Percentiles rank a stretch among this genome's conserved stretches.
These are phyloP conservation scores for Ilyonectria mors-panacis DNA, from an alignment of 2,329 filamentous ascomycete genomes.

Conservation along the genomic window DNA sequence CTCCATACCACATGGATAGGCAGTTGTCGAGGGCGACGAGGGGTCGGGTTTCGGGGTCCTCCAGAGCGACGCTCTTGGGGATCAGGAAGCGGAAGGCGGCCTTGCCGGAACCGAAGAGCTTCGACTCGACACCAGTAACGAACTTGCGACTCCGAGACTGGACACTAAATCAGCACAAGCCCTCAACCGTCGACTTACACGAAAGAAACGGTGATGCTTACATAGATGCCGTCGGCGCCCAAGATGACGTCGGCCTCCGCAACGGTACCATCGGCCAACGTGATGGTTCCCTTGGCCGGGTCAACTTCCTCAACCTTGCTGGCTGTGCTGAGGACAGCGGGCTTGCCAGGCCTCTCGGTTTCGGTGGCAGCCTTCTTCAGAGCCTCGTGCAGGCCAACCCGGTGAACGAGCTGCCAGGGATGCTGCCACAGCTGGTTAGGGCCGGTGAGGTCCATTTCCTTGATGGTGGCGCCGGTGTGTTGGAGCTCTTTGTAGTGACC, in stretches of 20 bases:
- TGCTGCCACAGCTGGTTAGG: conserved; percentile 62
- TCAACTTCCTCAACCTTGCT: conserved; percentile 62
- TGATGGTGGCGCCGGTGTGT: conserved; percentile 53
- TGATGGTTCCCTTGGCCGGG: conserved; percentile 56
- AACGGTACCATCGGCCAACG: conserved; percentile 60
- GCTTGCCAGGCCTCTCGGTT: conserved; percentile 53
- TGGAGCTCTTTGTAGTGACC: conserved; percentile 55
- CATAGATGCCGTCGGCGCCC: conserved; percentile 69
- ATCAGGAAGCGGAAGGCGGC: conserved; percentile 71
- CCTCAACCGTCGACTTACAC: neutral
- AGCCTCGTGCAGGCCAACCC: conserved; percentile 64
- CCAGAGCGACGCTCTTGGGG: conserved; percentile 53
- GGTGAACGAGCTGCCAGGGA: conserved; percentile 65
- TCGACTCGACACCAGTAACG: conserved; percentile 36
- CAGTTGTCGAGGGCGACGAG: conserved; percentile 34
- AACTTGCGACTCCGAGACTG: conserved; percentile 47
- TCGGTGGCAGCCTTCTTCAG: conserved; percentile 62
- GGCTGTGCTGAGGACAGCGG: conserved; percentile 56
- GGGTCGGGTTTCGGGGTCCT: conserved; percentile 43
- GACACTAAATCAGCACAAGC: conserved; percentile 1
- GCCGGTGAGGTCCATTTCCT: conserved; percentile 52
- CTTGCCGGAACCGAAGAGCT: conserved; percentile 63
- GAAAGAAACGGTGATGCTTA: conserved; percentile 35
- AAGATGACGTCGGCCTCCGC: conserved; percentile 65
- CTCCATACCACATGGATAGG: conserved; percentile 56